Evolutionary conservation across 495 filamentous ascomycete genomes (phyloP).

Genomic region (Glonium stellatum): DNA sequence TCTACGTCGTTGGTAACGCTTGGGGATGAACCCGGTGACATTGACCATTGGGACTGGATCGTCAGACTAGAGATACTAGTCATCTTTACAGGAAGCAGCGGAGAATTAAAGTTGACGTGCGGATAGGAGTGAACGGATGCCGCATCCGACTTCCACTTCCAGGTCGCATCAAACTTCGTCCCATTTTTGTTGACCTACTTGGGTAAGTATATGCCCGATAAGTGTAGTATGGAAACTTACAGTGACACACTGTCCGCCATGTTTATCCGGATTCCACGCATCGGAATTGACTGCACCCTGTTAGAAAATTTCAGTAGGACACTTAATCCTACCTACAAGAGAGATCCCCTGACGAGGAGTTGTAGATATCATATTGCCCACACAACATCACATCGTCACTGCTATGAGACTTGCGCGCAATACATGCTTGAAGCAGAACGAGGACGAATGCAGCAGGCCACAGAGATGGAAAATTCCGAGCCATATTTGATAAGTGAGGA

Average conservation of each 20-base stretch:
- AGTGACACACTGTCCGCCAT: constrained; percentile 2
- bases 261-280: constrained; percentile 1
- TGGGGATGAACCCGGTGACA: not conserved
- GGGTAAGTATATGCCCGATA: not conserved
- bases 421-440: not conserved
- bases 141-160: not conserved
- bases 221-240: constrained; percentile 4
- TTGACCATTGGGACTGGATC: not conserved
- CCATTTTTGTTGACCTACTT: constrained; percentile 4
- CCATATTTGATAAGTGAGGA: not conserved
- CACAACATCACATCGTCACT: not conserved
- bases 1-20: not conserved
- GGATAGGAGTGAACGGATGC: constrained; percentile 7
- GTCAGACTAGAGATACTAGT: not conserved
- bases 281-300: not conserved
- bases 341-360: not conserved
- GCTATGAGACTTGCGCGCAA: not conserved
- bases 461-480: not conserved
- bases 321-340: not conserved
- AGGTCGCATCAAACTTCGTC: constrained; percentile 1
- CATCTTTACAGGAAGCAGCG: not conserved
- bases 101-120: constrained; percentile 7
- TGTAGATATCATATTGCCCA: not conserved
- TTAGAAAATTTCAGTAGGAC: not conserved
- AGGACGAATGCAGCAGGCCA: not conserved